phyloP scores from a whole-genome alignment of 2,329 filamentous ascomycete genomes.

The Elsinoe ampelina region DNA sequence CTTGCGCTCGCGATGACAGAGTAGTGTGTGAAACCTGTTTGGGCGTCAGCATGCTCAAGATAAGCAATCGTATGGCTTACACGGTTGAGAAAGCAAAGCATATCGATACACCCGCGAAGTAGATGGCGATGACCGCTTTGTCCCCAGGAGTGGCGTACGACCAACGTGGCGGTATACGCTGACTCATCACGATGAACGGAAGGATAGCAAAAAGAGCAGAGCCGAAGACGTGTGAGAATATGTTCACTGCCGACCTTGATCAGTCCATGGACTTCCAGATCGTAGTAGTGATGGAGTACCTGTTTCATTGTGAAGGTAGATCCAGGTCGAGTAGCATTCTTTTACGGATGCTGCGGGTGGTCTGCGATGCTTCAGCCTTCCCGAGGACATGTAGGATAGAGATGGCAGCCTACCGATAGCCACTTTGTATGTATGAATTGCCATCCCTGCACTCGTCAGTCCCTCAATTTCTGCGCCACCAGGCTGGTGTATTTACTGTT shows the following conservation, averaged over 20 bases:
- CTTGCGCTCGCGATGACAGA: slow-evolving; percentile 14
- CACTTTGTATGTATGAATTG: too few species aligned
- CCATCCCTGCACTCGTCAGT: too few species aligned
- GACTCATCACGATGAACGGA: neutral
- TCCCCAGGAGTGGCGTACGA: slow-evolving; percentile 7
- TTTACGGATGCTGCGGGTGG: neutral
- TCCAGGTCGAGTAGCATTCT: slow-evolving; percentile 1
- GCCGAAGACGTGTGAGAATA: slow-evolving; percentile 12
- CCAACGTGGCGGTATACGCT: neutral
- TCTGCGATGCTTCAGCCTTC: too few species aligned
- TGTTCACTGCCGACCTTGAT: too few species aligned
- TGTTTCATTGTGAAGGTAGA: slow-evolving; percentile 6
- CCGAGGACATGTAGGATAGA: too few species aligned
- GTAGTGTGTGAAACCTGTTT: slow-evolving; percentile 18
- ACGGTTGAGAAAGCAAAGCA: slow-evolving; percentile 17
- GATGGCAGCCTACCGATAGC: too few species aligned
- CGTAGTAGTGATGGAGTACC: neutral
- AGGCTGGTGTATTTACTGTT: too few species aligned
- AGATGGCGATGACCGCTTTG: slow-evolving; percentile 15
- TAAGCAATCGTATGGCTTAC: neutral
- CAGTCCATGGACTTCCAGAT: too few species aligned
- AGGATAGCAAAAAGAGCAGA: neutral
- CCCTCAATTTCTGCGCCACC: too few species aligned
- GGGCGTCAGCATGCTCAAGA: neutral
- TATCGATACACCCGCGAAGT: slow-evolving; percentile 15